phyloP scores from a whole-genome alignment of 805 yeast species.

The Spencermartinsiella europaea region DNA sequence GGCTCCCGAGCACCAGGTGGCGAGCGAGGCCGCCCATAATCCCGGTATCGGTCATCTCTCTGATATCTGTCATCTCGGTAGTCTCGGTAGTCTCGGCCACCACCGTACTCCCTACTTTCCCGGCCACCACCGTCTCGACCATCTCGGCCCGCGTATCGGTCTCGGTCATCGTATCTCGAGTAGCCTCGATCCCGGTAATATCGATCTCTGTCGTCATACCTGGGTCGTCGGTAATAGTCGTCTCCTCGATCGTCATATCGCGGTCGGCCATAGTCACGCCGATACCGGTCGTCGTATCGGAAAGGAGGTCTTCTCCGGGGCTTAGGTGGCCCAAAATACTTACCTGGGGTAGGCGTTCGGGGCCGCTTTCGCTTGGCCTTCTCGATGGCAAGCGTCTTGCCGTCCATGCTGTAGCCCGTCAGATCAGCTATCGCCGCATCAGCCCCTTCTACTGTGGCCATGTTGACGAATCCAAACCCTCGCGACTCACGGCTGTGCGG shows the following conservation, averaged over 20 bases:
- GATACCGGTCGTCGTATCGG: slow-evolving; percentile 19
- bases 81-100: slow-evolving; percentile 6
- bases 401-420: slow-evolving; percentile 39
- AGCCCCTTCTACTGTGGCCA: slow-evolving; percentile 39
- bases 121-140: slow-evolving; percentile 19
- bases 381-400: slow-evolving; percentile 42
- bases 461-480: slow-evolving; percentile 50
- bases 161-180: slow-evolving; percentile 22
- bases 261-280: slow-evolving; percentile 14
- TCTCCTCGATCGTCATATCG: slow-evolving; percentile 19
- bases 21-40: slow-evolving; percentile 9
- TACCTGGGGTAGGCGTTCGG: slow-evolving; percentile 36
- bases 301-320: slow-evolving; percentile 16
- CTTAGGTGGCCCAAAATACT: slow-evolving; percentile 33
- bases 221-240: slow-evolving; percentile 19
- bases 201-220: slow-evolving; percentile 25
- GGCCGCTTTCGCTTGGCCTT: slow-evolving; percentile 38
- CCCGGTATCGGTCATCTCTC: background rate
- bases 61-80: slow-evolving; percentile 6
- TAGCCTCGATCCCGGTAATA: slow-evolving; percentile 21
- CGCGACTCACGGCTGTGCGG: slow-evolving; percentile 40
- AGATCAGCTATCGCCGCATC: slow-evolving; percentile 42
- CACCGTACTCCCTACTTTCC: slow-evolving; percentile 12
- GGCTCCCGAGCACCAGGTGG: slow-evolving; percentile 7
- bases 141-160: slow-evolving; percentile 5